Conservation (phyloP, 306 rosid genomes). For the Quercus gilva region DNA sequence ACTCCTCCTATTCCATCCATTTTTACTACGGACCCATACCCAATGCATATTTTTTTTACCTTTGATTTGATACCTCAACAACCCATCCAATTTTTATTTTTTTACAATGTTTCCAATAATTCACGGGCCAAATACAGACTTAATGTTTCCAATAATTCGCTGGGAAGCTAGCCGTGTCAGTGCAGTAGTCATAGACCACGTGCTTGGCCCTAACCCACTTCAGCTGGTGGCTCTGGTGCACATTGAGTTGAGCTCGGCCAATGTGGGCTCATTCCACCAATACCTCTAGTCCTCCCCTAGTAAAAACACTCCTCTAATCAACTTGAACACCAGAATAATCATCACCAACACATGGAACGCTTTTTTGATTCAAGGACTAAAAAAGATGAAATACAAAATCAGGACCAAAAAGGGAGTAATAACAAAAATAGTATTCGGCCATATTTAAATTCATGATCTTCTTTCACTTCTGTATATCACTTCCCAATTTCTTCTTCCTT, state of each 20-base stretch:
- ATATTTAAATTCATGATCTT: too few relatives aligned
- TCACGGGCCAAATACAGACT: background rate
- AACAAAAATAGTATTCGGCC: too few relatives aligned
- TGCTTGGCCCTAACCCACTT: slow-evolving; percentile 84
- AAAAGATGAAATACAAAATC: too few relatives aligned
- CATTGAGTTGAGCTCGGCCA: slow-evolving; percentile 56
- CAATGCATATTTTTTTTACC: background rate
- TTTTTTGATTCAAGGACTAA: too few relatives aligned
- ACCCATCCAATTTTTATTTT: background rate
- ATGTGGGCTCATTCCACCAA: slow-evolving; percentile 86
- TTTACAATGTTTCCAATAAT: background rate
- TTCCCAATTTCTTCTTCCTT: too few relatives aligned
- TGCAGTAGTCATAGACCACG: slow-evolving; percentile 87
- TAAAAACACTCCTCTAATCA: background rate
- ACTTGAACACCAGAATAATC: too few relatives aligned
- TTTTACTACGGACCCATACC: background rate
- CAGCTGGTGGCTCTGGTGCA: slow-evolving; percentile 93
- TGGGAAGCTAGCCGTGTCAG: slow-evolving; percentile 47
- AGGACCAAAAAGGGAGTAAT: too few relatives aligned
- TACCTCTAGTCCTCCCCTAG: slow-evolving; percentile 2
- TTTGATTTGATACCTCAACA: background rate
- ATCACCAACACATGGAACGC: too few relatives aligned
- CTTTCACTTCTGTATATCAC: too few relatives aligned
- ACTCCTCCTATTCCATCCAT: background rate
- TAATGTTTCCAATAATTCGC: slow-evolving; percentile 8